Evolutionary conservation across 257 asterid genomes (phyloP).

Genomic region (Capsicum chinense): DNA sequence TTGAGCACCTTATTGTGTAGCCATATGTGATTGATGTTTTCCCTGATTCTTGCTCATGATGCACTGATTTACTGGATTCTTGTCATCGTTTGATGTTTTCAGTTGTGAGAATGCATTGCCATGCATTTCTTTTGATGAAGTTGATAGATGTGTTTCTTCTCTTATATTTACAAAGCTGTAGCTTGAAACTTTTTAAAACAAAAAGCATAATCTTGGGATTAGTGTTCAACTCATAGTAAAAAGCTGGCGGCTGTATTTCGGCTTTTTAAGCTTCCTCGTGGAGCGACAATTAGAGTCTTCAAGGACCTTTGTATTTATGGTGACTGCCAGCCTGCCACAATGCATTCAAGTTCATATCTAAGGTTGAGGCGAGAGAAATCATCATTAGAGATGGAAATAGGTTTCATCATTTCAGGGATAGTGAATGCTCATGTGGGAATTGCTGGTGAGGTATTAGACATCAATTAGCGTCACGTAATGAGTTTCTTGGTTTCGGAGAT

Average conservation of each 20-base stretch:
- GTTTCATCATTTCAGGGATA: conserved; percentile 72
- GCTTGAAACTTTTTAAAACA: too few relatives aligned
- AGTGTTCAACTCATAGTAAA: conserved; percentile 66
- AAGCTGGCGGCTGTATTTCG: conserved; percentile 78
- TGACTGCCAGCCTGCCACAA: conserved; percentile 52
- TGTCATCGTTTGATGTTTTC: background rate
- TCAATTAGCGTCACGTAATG: background rate
- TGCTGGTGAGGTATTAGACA: conserved; percentile 53
- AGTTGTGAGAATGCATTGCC: background rate
- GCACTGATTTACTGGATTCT: background rate
- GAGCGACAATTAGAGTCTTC: conserved; percentile 66
- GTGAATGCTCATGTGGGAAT: conserved; percentile 74
- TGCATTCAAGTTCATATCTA: conserved; percentile 67
- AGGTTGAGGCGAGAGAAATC: conserved; percentile 66
- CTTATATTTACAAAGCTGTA: too few relatives aligned
- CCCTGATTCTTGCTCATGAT: background rate
- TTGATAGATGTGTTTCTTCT: too few relatives aligned
- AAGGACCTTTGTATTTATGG: conserved; percentile 76
- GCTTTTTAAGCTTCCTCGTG: conserved; percentile 62
- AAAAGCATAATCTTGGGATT: too few relatives aligned
- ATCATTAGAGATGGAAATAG: conserved; percentile 75
- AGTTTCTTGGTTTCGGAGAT: background rate
- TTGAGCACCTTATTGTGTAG: background rate
- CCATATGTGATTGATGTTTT: background rate
- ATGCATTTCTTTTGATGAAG: too few relatives aligned